These are phyloP conservation scores for Agapanthus africanus DNA, from an alignment of 106 monocot genomes.

Conservation along the genomic window DNA sequence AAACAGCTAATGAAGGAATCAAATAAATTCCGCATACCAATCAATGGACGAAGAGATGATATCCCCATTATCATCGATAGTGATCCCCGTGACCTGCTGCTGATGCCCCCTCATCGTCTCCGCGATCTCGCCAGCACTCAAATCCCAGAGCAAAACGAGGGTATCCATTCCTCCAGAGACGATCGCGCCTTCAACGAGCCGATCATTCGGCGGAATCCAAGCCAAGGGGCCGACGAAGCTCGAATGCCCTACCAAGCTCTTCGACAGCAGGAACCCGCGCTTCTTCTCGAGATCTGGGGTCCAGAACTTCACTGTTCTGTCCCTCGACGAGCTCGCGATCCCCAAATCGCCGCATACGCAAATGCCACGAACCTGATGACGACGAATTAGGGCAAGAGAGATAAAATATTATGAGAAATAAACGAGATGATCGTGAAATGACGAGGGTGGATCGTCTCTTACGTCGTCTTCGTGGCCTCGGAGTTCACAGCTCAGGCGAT, in stretches of 20 bases:
- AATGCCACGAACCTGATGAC: constrained; percentile 67
- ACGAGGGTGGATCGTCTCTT: constrained; percentile 1
- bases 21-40: constrained; percentile 15
- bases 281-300: constrained; percentile 38
- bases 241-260: constrained; percentile 65
- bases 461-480: constrained; percentile 91
- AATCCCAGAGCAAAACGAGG: constrained; percentile 66
- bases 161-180: constrained; percentile 94
- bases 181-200: constrained; percentile 58
- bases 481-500: constrained; percentile 61
- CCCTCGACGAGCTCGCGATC: constrained; percentile 85
- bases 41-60: too few relatives aligned
- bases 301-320: constrained; percentile 78
- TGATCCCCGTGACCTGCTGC: too few relatives aligned
- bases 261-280: constrained; percentile 38
- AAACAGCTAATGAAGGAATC: background rate
- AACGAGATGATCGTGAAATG: too few relatives aligned
- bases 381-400: too few relatives aligned
- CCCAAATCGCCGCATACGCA: constrained; percentile 61
- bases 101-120: too few relatives aligned
- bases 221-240: constrained; percentile 89
- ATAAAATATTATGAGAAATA: too few relatives aligned
- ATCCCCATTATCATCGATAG: too few relatives aligned
- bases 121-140: constrained; percentile 39
- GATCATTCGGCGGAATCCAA: constrained; percentile 67